Evolutionary conservation across 306 rosid genomes (phyloP), one percentile per base, ranked within the genome.

Genomic region (Castanea crenata): DNA sequence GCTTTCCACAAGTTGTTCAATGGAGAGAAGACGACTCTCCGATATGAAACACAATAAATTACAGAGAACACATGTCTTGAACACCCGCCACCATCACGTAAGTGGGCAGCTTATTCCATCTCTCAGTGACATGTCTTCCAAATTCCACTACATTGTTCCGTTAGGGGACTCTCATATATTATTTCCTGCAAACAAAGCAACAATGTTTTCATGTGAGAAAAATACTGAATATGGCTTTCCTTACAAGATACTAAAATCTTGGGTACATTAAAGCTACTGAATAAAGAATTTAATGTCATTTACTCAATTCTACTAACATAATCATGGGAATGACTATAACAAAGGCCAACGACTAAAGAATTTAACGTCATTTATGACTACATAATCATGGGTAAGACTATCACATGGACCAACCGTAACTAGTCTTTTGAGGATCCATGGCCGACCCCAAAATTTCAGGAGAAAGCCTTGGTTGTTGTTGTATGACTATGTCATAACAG

Each of bases 11-110:
- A 67, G 49, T 67, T 68, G 49, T 34, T 6, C 19, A n/a, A 18
- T 19, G 51, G 71, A 32, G 21, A 65, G 19, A 16, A 6, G 16
- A 58, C 9, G 4, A 32, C 20, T 3, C 49, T 34, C 34, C 25
- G 4, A 49, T 75, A 18, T 73, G 58, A 64, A 82, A 79, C 29
- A 46, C 16, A 73, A 62, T 10, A 58, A 75, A 34, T 80, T 68
- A 56, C 16, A 76, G 12, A 61, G 27, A 25, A 69, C 4, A 55
- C 52, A 16, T 59, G 58, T 35, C 74, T 57, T 57, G 21, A 67
- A 23, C 51, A 35, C 35, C 27, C 6, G 58, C 44, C 55, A 23
- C 69, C 27, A 75, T 62, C 76, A 46, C 12, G 18, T 67, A 21
- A 31, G 23, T 25, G 52, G 11, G 38, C 44, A 73, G 79, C 57